These are phyloP conservation scores for Diutina ranongensis DNA, from an alignment of 1,139 yeast species.

Conservation along the genomic window DNA sequence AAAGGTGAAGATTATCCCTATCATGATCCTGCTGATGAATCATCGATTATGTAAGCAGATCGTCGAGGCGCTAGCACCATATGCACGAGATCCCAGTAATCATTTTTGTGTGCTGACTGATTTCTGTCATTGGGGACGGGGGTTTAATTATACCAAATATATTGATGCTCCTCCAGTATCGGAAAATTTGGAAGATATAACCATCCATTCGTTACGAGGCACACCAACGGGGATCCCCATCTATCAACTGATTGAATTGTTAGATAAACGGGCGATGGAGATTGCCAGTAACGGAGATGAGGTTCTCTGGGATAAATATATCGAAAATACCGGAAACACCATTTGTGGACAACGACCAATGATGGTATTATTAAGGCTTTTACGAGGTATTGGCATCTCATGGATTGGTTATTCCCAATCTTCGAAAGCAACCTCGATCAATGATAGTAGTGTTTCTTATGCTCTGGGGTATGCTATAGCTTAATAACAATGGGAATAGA, in stretches of 20 bases:
- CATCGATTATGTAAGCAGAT: constrained; percentile 30
- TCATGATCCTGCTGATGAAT: constrained; percentile 61
- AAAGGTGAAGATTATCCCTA: constrained; percentile 57
- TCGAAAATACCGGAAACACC: constrained; percentile 66
- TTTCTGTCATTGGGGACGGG: constrained; percentile 91
- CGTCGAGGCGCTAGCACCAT: constrained; percentile 41
- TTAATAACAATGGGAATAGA: constrained; percentile 14
- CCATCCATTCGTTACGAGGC: neutral
- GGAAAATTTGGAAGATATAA: neutral
- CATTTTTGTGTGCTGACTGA: constrained; percentile 80
- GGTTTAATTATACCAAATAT: constrained; percentile 65
- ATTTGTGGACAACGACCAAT: constrained; percentile 91
- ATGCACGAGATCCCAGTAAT: constrained; percentile 41
- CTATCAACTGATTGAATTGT: constrained; percentile 55
- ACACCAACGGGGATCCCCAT: constrained; percentile 28
- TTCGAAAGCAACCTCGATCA: constrained; percentile 31
- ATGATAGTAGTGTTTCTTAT: constrained; percentile 81
- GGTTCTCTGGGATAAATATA: constrained; percentile 53
- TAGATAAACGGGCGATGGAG: constrained; percentile 63
- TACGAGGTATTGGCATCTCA: constrained; percentile 32
- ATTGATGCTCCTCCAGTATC: constrained; percentile 18
- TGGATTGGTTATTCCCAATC: constrained; percentile 88
- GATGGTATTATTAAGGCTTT: constrained; percentile 43
- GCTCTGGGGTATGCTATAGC: constrained; percentile 54
- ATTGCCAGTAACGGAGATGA: constrained; percentile 46